These are phyloP conservation scores for Kodamaea fukazawae DNA, from an alignment of 805 yeast species.

Conservation along the genomic window DNA sequence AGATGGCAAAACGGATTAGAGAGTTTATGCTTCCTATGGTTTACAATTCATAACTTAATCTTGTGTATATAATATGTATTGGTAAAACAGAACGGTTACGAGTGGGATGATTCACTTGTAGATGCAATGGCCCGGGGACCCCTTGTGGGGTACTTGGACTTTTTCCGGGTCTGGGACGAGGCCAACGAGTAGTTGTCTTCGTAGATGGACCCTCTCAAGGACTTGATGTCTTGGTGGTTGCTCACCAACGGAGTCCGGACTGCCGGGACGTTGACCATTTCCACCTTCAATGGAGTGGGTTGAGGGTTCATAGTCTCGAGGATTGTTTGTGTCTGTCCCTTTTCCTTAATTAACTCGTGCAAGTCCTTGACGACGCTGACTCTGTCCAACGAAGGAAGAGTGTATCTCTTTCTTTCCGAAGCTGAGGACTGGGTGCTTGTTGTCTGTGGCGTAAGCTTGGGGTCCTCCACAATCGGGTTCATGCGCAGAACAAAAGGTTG, in stretches of 20 bases:
- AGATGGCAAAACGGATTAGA: conserved; percentile 29
- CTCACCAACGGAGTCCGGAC: neutral
- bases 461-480: conserved; percentile 2
- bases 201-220: conserved; percentile 22
- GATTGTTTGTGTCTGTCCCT: conserved; percentile 7
- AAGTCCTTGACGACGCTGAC: conserved; percentile 1
- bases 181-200: no score
- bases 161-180: no score
- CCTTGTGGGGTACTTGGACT: no score
- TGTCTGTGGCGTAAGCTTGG: neutral
- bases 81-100: neutral
- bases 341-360: conserved; percentile 4
- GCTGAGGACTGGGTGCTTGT: neutral
- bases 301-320: conserved; percentile 8
- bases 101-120: neutral
- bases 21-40: conserved; percentile 37
- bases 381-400: conserved; percentile 8
- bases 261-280: conserved; percentile 1
- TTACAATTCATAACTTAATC: conserved; percentile 16
- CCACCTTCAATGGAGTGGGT: conserved; percentile 5
- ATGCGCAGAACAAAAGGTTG: neutral
- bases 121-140: conserved; percentile 3
- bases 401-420: conserved; percentile 4
- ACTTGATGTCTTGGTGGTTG: conserved; percentile 15
- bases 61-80: conserved; percentile 1